Conservation (phyloP, 1,284 basidiomycete species). For the Coniferiporia sulphurascens region DNA sequence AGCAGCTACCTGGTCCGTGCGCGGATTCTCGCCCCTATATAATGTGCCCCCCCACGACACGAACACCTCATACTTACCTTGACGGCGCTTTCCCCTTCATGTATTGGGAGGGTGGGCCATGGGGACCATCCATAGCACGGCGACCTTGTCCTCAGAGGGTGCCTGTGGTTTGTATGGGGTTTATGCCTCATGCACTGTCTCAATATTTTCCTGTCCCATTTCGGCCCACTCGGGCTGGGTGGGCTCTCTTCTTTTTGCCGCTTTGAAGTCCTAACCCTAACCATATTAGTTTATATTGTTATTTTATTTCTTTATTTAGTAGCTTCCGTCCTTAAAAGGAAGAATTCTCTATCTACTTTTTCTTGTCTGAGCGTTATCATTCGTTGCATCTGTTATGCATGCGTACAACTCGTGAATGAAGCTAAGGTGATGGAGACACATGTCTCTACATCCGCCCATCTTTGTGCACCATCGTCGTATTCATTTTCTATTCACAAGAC, state of each 20-base stretch:
- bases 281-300: background rate
- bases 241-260: conserved; percentile 13
- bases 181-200: conserved; percentile 20
- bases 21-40: background rate
- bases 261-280: conserved; percentile 18
- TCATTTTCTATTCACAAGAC: no score
- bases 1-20: conserved; percentile 12
- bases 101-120: conserved; percentile 27
- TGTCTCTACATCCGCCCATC: no score
- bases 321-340: no score
- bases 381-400: no score
- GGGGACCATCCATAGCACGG: conserved; percentile 31
- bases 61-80: conserved; percentile 39
- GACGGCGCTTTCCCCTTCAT: conserved; percentile 36
- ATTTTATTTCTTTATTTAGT: no score
- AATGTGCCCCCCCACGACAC: background rate
- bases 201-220: conserved; percentile 20
- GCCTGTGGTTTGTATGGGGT: conserved; percentile 21
- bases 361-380: no score
- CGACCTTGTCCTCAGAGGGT: conserved; percentile 30
- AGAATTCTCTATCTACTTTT: no score
- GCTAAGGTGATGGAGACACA: no score
- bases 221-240: conserved; percentile 20
- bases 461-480: no score
- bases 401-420: no score